A percentile compares a stretch with the other conserved stretches of the same genome.
phyloP scores from a whole-genome alignment of 2,329 filamentous ascomycete species.

The Epichloe glyceriae region DNA sequence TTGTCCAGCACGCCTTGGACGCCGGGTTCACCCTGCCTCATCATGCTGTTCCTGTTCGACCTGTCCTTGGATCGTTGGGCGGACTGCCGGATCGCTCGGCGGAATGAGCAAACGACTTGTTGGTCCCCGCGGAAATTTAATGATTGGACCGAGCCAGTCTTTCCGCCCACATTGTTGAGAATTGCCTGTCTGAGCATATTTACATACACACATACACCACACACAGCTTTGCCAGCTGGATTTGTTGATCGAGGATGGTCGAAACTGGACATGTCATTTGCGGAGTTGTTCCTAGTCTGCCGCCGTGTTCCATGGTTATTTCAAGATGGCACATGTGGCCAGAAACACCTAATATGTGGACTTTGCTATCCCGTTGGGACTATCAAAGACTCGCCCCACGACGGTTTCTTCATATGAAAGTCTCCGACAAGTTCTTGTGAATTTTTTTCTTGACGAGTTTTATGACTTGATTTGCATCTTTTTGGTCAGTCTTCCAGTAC shows the following conservation, averaged over 20 bases:
- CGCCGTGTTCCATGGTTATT: neutral
- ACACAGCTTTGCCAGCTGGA: neutral
- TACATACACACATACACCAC: neutral
- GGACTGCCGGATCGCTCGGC: slow-evolving; percentile 15
- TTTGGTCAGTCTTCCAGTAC: slow-evolving; percentile 2
- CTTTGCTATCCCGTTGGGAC: neutral
- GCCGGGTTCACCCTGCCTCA: slow-evolving; percentile 42
- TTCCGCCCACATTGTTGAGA: neutral
- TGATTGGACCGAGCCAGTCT: neutral
- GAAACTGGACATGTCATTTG: neutral
- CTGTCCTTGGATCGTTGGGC: slow-evolving; percentile 10
- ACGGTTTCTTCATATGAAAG: too few relatives aligned
- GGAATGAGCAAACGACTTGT: slow-evolving; percentile 15
- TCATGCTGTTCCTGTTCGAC: slow-evolving; percentile 25
- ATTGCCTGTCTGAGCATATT: neutral
- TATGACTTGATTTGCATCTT: slow-evolving; percentile 7
- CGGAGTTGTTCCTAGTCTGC: neutral
- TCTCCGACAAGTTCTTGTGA: neutral
- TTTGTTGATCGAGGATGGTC: neutral
- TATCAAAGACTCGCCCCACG: neutral
- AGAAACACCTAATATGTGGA: neutral
- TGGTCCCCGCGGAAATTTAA: slow-evolving; percentile 18
- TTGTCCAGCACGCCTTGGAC: slow-evolving; percentile 62
- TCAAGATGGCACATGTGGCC: neutral
- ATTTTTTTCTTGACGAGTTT: slow-evolving; percentile 6